A percentile compares a stretch with the other conserved stretches of the same genome.
phyloP scores from a whole-genome alignment of 805 yeast genomes.

The Yamadazyma endophytica region DNA sequence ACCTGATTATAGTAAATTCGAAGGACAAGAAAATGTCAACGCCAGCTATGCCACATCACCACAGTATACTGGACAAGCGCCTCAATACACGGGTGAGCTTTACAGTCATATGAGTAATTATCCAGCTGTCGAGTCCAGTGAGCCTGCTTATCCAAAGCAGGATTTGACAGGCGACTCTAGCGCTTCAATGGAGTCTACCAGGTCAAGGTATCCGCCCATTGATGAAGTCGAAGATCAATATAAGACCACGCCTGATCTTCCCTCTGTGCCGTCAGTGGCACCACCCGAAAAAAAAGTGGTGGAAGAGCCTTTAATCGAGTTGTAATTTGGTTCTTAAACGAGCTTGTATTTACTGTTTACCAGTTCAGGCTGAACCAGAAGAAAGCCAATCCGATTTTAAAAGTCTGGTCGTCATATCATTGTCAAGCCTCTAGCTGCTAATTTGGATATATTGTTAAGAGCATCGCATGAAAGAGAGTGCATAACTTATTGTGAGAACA shows the following conservation, averaged over 20 bases:
- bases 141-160: background rate
- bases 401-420: no score
- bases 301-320: conserved; percentile 38
- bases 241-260: background rate
- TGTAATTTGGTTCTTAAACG: conserved; percentile 19
- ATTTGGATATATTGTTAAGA: no score
- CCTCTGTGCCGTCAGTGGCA: background rate
- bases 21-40: background rate
- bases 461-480: no score
- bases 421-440: no score
- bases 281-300: conserved; percentile 8
- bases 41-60: conserved; percentile 1
- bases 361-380: no score
- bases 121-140: conserved; percentile 7
- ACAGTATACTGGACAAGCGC: background rate
- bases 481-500: no score
- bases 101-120: conserved; percentile 8
- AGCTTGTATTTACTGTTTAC: no score
- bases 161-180: conserved; percentile 2
- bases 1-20: background rate
- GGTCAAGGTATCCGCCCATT: conserved; percentile 13
- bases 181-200: conserved; percentile 9
- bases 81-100: conserved; percentile 1
- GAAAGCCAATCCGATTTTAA: no score
- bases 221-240: conserved; percentile 7